These are phyloP conservation scores for Inonotus hispidus DNA, from an alignment of 1,284 basidiomycete genomes.

Conservation along the genomic window DNA sequence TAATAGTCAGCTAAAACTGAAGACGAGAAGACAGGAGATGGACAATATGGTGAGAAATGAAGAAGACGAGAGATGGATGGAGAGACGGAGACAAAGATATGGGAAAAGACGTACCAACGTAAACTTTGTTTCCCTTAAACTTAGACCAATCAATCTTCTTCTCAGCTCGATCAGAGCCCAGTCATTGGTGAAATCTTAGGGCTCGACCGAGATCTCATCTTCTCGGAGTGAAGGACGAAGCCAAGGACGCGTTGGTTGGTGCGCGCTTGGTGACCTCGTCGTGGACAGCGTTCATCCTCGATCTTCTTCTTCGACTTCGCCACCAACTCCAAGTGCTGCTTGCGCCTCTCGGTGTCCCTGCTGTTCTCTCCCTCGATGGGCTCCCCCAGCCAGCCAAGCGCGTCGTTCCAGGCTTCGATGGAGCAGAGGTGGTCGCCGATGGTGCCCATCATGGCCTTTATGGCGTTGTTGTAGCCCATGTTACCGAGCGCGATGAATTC, in stretches of 20 bases:
- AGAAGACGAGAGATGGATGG: no score
- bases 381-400: slow-evolving; percentile 21
- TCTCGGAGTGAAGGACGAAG: slow-evolving; percentile 27
- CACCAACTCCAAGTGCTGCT: neutral
- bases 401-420: neutral
- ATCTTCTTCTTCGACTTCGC: slow-evolving; percentile 10
- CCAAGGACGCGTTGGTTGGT: slow-evolving; percentile 27
- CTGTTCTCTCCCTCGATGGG: slow-evolving; percentile 4
- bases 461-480: slow-evolving; percentile 28
- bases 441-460: slow-evolving; percentile 28
- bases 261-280: slow-evolving; percentile 6
- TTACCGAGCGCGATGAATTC: slow-evolving; percentile 29
- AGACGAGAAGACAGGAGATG: no score
- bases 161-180: slow-evolving; percentile 27
- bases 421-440: slow-evolving; percentile 23
- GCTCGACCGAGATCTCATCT: slow-evolving; percentile 23
- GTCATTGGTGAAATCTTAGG: slow-evolving; percentile 26
- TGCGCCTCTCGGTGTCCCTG: neutral
- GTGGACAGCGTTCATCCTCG: slow-evolving; percentile 19
- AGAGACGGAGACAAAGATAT: no score
- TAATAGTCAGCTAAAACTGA: neutral
- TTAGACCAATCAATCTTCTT: slow-evolving; percentile 20
- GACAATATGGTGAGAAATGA: no score
- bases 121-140: slow-evolving; percentile 18
- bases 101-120: slow-evolving; percentile 19